Conservation (phyloP, 805 yeast genomes). For the Brettanomyces naardenensis region DNA sequence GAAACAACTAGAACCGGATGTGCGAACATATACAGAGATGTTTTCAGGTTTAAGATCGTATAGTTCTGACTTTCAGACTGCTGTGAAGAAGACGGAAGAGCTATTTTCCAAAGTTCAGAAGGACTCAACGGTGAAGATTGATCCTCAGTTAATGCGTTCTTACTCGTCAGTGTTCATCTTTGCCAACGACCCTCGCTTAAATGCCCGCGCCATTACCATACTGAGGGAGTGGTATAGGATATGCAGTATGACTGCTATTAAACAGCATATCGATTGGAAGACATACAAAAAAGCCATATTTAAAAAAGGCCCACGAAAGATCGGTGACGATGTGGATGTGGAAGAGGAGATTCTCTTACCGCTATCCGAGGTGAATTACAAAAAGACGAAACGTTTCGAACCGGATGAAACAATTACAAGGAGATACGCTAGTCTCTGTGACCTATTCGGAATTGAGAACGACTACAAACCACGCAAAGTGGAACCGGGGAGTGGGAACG, state of each 20-base stretch:
- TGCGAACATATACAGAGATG: constrained; percentile 27
- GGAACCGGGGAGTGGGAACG: too few relatives aligned
- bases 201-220: constrained; percentile 19
- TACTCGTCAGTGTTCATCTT: constrained; percentile 20
- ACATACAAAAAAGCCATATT: neutral
- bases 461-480: neutral
- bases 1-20: constrained; percentile 23
- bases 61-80: constrained; percentile 8
- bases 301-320: constrained; percentile 5
- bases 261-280: constrained; percentile 5
- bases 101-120: constrained; percentile 16
- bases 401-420: constrained; percentile 14
- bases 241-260: constrained; percentile 17
- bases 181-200: constrained; percentile 19
- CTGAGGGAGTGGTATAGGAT: constrained; percentile 22
- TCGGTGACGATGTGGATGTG: constrained; percentile 5
- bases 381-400: constrained; percentile 14
- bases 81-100: constrained; percentile 15
- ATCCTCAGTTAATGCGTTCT: constrained; percentile 15
- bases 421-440: constrained; percentile 14
- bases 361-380: constrained; percentile 12
- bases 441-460: constrained; percentile 10
- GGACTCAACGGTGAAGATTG: constrained; percentile 11
- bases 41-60: constrained; percentile 14
- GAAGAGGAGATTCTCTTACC: constrained; percentile 9